phyloP scores from a whole-genome alignment of 73 alveolate species.

The Uronychia binucleata region DNA sequence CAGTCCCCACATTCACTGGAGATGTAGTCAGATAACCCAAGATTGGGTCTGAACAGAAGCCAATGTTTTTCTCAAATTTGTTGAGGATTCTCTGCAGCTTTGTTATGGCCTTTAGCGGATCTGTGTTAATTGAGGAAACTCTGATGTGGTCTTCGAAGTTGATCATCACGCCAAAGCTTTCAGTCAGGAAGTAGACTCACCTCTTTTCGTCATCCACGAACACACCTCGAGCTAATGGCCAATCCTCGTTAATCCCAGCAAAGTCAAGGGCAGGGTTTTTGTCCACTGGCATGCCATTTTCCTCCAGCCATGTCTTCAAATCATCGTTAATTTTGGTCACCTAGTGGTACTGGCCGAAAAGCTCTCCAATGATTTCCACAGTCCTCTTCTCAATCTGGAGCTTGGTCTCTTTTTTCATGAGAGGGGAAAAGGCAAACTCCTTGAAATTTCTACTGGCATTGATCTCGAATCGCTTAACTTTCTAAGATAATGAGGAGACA shows the following conservation, averaged over 20 bases:
- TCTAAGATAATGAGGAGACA: background rate
- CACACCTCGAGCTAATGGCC: slow-evolving; percentile 75
- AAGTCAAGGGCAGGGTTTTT: slow-evolving; percentile 38
- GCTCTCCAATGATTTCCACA: slow-evolving; percentile 57
- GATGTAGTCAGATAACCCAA: slow-evolving; percentile 56
- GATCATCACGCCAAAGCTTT: slow-evolving; percentile 42
- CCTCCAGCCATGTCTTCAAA: slow-evolving; percentile 29
- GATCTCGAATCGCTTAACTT: slow-evolving; percentile 21
- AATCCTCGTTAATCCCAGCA: slow-evolving; percentile 71
- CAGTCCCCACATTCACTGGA: slow-evolving; percentile 64
- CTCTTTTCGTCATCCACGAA: slow-evolving; percentile 39
- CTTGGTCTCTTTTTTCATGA: slow-evolving; percentile 58
- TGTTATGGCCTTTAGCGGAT: slow-evolving; percentile 17
- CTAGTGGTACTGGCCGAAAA: slow-evolving; percentile 54
- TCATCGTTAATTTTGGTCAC: slow-evolving; percentile 24
- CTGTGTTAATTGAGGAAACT: slow-evolving; percentile 22
- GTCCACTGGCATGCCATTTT: slow-evolving; percentile 36
- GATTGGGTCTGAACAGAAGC: slow-evolving; percentile 51
- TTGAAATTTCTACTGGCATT: slow-evolving; percentile 59
- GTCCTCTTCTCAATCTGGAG: slow-evolving; percentile 53
- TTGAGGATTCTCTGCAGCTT: slow-evolving; percentile 31
- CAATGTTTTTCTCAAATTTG: slow-evolving; percentile 56
- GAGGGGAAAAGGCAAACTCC: slow-evolving; percentile 62
- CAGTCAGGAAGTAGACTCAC: background rate
- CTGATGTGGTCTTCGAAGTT: slow-evolving; percentile 69